Conservation (phyloP, 768 basidiomycete species). For the Amanita muscaria region DNA sequence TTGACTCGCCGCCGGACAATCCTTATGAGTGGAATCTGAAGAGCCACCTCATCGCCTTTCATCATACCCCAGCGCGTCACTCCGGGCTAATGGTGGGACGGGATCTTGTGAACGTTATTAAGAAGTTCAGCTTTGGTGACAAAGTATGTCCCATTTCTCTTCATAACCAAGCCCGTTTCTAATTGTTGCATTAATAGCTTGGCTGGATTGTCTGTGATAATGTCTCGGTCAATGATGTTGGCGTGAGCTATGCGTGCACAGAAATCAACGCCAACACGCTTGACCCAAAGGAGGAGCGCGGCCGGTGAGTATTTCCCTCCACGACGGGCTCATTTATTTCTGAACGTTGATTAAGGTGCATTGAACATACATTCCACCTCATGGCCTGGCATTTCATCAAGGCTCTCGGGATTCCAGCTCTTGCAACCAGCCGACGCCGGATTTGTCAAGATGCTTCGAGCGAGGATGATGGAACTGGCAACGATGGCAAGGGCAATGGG, state of each 20-base stretch:
- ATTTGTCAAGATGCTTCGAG: too few species aligned
- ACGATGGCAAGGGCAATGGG: slow-evolving; percentile 10
- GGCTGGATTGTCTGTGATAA: slow-evolving; percentile 12
- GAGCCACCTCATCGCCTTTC: slow-evolving; percentile 11
- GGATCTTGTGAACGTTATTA: slow-evolving; percentile 11
- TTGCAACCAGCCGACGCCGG: neutral
- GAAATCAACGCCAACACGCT: slow-evolving; percentile 7
- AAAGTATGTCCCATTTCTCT: slow-evolving; percentile 5
- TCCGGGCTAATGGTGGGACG: slow-evolving; percentile 12
- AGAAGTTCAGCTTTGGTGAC: slow-evolving; percentile 10
- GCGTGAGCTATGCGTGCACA: slow-evolving; percentile 6
- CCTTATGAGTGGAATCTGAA: slow-evolving; percentile 11
- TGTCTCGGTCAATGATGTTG: slow-evolving; percentile 11
- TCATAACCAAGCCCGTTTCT: neutral
- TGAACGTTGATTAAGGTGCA: slow-evolving; percentile 6
- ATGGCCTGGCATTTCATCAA: slow-evolving; percentile 11
- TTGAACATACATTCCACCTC: slow-evolving; percentile 13
- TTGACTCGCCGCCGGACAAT: slow-evolving; percentile 4
- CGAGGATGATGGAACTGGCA: neutral
- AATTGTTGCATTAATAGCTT: slow-evolving; percentile 6
- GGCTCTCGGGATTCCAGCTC: slow-evolving; percentile 6
- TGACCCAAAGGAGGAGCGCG: slow-evolving; percentile 8
- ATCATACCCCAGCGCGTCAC: slow-evolving; percentile 10
- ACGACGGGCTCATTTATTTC: neutral
- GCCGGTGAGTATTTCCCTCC: slow-evolving; percentile 8